Evolutionary conservation across 768 basidiomycete genomes (phyloP).

Genomic region (Kwoniella botswanensis): DNA sequence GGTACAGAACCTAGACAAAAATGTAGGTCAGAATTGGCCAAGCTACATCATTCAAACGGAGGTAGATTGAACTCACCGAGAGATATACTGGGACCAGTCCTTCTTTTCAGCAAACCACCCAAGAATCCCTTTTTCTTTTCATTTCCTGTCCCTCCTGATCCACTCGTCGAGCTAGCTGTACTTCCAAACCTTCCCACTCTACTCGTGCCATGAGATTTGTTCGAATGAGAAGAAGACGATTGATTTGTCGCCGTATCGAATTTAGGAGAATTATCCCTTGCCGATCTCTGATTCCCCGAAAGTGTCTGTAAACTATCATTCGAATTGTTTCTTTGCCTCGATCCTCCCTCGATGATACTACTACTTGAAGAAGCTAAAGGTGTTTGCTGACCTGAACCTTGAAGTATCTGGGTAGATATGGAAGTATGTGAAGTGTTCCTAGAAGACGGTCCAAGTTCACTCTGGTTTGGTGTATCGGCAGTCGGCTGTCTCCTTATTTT

Average conservation of each 20-base stretch:
- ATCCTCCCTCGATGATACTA: constrained; percentile 5
- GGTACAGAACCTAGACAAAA: not conserved
- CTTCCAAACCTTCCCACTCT: constrained; percentile 40
- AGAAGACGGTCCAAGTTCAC: constrained; percentile 12
- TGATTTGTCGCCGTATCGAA: constrained; percentile 6
- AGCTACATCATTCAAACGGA: not conserved
- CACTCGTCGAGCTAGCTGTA: constrained; percentile 29
- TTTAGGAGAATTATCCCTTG: constrained; percentile 16
- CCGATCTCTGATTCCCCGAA: constrained; percentile 23
- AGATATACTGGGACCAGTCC: constrained; percentile 35
- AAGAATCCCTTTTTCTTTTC: constrained; percentile 56
- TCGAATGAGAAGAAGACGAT: not conserved
- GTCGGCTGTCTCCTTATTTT: constrained; percentile 33
- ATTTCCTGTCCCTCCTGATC: constrained; percentile 21
- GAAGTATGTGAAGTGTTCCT: constrained; percentile 32
- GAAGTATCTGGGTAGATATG: constrained; percentile 19
- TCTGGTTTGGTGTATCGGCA: constrained; percentile 11
- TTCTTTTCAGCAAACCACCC: constrained; percentile 49
- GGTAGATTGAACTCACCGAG: constrained; percentile 22
- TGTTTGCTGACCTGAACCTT: not conserved
- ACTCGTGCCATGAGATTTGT: constrained; percentile 14
- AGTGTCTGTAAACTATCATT: constrained; percentile 42
- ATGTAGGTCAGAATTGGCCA: not conserved
- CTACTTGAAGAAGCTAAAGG: constrained; percentile 19
- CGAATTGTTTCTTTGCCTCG: constrained; percentile 33